phyloP scores from a whole-genome alignment of 2,329 filamentous ascomycete species.

The Bipolaris cookei region DNA sequence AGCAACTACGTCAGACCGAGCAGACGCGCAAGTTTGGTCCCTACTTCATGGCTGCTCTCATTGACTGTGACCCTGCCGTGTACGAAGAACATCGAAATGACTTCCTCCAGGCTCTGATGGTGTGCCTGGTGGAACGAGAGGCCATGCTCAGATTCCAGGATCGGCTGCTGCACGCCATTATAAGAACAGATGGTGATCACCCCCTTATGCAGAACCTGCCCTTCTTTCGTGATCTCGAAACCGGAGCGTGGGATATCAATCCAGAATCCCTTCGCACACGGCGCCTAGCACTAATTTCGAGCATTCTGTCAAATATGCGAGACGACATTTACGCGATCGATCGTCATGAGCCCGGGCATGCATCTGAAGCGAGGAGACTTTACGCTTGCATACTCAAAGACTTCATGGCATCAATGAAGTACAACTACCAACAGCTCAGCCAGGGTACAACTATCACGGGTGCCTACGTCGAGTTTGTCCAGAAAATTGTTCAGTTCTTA shows the following conservation, averaged over 20 bases:
- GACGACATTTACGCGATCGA: slow-evolving; percentile 51
- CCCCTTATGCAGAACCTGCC: slow-evolving; percentile 64
- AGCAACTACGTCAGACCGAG: slow-evolving; percentile 54
- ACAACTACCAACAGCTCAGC: slow-evolving; percentile 63
- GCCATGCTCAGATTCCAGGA: slow-evolving; percentile 68
- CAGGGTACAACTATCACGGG: slow-evolving; percentile 53
- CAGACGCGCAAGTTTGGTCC: slow-evolving; percentile 55
- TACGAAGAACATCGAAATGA: slow-evolving; percentile 55
- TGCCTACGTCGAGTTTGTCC: slow-evolving; percentile 67
- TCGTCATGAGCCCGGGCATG: slow-evolving; percentile 36
- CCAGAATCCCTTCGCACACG: slow-evolving; percentile 61
- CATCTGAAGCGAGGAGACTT: slow-evolving; percentile 50
- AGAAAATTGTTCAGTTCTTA: slow-evolving; percentile 63
- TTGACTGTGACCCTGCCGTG: slow-evolving; percentile 49
- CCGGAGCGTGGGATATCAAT: slow-evolving; percentile 55
- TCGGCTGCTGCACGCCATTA: slow-evolving; percentile 59
- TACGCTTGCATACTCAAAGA: slow-evolving; percentile 60
- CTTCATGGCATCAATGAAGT: slow-evolving; percentile 67
- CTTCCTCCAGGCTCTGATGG: slow-evolving; percentile 62
- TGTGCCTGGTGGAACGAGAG: slow-evolving; percentile 64
- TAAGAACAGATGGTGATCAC: slow-evolving; percentile 56
- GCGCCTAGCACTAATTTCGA: slow-evolving; percentile 62
- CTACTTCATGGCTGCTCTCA: slow-evolving; percentile 53
- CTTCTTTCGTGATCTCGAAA: slow-evolving; percentile 54
- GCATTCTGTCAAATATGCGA: slow-evolving; percentile 65